Base-by-base conservation (phyloP, 208 protist genomes). In the Wallacemonas rigidus region DNA sequence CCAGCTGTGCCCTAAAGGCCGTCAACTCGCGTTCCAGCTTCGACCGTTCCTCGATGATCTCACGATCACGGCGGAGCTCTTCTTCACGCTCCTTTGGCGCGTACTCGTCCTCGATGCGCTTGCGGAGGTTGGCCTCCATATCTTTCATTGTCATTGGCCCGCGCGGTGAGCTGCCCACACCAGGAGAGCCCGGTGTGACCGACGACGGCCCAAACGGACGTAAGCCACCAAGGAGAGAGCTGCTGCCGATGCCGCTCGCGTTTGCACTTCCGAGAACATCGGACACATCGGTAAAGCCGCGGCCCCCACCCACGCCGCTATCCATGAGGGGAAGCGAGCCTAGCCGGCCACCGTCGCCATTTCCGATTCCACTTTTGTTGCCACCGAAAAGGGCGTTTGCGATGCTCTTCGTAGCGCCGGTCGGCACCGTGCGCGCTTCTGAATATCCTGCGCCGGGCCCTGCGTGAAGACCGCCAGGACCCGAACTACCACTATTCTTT, bases 91-190 rank as follows among this genome's bases (percentile, higher is more conserved):
- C 77, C 48, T 82, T 72, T 4, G 75, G 47, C 14, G 80, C 86
- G 54, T 80, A 88, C 56, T 86, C 80, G 61, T 88, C 82, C 68
- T 87, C 82, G 39, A 92, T 69, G 9, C 82, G 79, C 51, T 83
- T 81, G 12, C 82, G 73, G 38, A 91, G 77, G 48, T 53, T 58
- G 17, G 76, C 81, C 79, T 94, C 89, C 39, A 84, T 61, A n/a
- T 84, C 89, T 58, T 83, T 83, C 45, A 85, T 63, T n/a, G 75
- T 81, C 15, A 77, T 47, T 0, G 74, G 58, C 0, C 47, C 67
- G 3, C 65, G 15, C 7, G 58, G 26, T 26, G 68, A 39, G 39
- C 70, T 36, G 7, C 15, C 15, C n/a, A 53, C 3, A 0, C 45
- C 40, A 1, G 61, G 54, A 5, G 63, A 55, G 3, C 38, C 58